Evolutionary conservation across 2,329 filamentous ascomycete species (phyloP), one percentile per base, ranked within the genome.

Genomic region (Hypoxylon sp.): DNA sequence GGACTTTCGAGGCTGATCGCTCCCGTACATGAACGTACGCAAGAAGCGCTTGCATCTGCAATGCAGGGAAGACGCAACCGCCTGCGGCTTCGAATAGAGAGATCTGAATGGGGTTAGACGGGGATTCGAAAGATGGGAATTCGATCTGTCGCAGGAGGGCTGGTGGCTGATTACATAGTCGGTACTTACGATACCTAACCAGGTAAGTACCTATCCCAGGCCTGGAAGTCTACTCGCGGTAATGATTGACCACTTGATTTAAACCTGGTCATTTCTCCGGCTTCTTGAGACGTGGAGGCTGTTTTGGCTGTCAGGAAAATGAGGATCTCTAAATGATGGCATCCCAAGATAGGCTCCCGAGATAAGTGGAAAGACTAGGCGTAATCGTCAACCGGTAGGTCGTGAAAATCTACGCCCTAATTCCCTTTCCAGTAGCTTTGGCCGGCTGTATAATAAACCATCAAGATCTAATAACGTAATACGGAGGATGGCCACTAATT

Each of bases 1-100:
- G 13, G 26, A 17, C 28, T 4, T 8, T 32, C n/a, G 32, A 13
- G 46, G 39, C 46, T 50, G 56, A 54, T 55, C 49, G 13, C 34
- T 56, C 47, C 44, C 20, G 37, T 13, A 44, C 41, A 59, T 62
- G 44, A 48, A 53, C 47, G 28, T 59, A 54, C 41, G 52, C 34
- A 51, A 58, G 37, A 54, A 32, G 52, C 17, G 50, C 39, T 59
- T 57, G 59, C 50, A 59, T 61, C 48, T 48, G 48, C 37, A 54
- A 54, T 60, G 59, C 37, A 57, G 54, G 32, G 50, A 37, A 47
- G 52, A 65, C 49, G 48, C 44, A 50, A 41, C 47, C 17, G 37
- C 50, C 39, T 57, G 44, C 34, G 44, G 55, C 41, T 59, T 51
- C 37, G 50, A 46, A 47, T 59, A 50, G 37, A 47, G 17, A 41